Conservation (phyloP, 1,284 basidiomycete species). For the Microbotryomycetes sp. region DNA sequence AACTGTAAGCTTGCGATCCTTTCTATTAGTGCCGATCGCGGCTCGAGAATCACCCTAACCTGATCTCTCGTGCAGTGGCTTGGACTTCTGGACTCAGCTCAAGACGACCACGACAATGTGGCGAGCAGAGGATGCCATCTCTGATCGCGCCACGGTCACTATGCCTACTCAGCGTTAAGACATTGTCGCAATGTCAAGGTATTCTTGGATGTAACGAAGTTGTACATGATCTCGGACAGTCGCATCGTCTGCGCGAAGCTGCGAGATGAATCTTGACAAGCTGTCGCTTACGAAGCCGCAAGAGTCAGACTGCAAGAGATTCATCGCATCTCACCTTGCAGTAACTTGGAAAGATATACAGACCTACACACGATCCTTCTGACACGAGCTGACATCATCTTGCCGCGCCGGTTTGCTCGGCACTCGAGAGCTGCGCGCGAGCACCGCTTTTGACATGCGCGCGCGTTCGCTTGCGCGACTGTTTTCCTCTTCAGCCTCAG, state of each 20-base stretch:
- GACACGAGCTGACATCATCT: too few species aligned
- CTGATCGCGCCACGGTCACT: conserved; percentile 65
- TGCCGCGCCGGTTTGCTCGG: too few species aligned
- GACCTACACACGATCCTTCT: too few species aligned
- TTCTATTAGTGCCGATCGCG: neutral
- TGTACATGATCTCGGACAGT: neutral
- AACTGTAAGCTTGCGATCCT: conserved; percentile 50
- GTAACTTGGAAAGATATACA: too few species aligned
- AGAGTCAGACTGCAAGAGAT: too few species aligned
- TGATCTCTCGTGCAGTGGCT: conserved; percentile 50
- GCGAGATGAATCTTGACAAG: neutral
- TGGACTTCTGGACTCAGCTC: conserved; percentile 80
- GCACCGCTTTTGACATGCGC: too few species aligned
- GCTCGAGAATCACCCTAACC: neutral
- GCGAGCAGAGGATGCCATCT: conserved; percentile 71
- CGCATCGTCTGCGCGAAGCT: neutral
- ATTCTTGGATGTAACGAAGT: too few species aligned
- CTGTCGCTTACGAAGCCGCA: too few species aligned
- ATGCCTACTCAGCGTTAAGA: conserved; percentile 63
- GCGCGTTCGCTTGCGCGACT: too few species aligned
- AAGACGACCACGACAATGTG: conserved; percentile 73
- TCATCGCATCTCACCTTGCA: too few species aligned
- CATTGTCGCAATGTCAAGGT: neutral
- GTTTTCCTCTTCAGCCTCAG: too few species aligned
- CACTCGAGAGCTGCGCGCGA: too few species aligned